Conservation (phyloP, 768 basidiomycete genomes). For the Boletus subparvulus region DNA sequence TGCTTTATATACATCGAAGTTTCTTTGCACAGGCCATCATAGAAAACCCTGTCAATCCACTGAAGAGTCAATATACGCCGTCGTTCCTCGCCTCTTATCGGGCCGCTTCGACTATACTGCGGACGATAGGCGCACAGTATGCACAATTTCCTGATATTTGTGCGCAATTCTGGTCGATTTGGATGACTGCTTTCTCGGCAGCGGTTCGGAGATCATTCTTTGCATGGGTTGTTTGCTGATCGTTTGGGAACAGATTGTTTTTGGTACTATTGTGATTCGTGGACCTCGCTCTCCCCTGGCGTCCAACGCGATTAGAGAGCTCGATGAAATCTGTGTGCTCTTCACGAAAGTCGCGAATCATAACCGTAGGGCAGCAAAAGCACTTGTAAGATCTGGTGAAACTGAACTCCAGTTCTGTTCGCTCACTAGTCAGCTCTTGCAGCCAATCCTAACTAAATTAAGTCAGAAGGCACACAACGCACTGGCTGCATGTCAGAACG, state of each 20-base stretch:
- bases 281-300: conserved; percentile 71
- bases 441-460: conserved; percentile 59
- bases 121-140: conserved; percentile 50
- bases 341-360: conserved; percentile 60
- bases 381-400: conserved; percentile 46
- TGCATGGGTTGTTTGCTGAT: conserved; percentile 1
- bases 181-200: conserved; percentile 60
- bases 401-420: neutral
- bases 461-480: conserved; percentile 67
- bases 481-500: conserved; percentile 42
- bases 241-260: conserved; percentile 53
- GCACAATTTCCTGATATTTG: conserved; percentile 45
- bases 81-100: conserved; percentile 66
- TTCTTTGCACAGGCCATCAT: conserved; percentile 75
- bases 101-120: conserved; percentile 56
- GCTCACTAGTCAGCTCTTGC: conserved; percentile 2
- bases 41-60: conserved; percentile 63
- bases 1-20: conserved; percentile 62
- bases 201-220: conserved; percentile 36
- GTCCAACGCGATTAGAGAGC: conserved; percentile 61
- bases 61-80: conserved; percentile 62
- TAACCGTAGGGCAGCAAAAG: conserved; percentile 63
- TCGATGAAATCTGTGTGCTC: conserved; percentile 66
- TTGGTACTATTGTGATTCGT: conserved; percentile 76
- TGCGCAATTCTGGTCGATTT: conserved; percentile 59